Percentiles rank a stretch among this genome's conserved stretches.
These are phyloP conservation scores for Dothiorella sarmentorum DNA, from an alignment of 2,329 filamentous ascomycete genomes.

Conservation along the genomic window DNA sequence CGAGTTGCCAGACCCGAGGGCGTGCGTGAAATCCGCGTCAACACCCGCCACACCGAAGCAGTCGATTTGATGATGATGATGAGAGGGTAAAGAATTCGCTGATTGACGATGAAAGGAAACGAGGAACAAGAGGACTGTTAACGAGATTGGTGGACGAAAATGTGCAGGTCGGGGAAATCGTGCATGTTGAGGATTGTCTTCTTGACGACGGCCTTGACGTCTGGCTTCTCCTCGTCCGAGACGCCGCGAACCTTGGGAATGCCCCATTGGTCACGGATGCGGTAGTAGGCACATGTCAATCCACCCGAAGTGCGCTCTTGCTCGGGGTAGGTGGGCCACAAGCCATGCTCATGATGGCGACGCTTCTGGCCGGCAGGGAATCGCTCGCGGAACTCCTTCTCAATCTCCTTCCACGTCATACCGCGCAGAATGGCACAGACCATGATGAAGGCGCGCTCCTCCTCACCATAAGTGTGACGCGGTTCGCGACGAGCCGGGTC, in stretches of 20 bases:
- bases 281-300: conserved; percentile 17
- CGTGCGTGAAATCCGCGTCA: neutral
- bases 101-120: no score
- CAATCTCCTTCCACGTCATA: conserved; percentile 19
- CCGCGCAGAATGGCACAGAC: conserved; percentile 13
- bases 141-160: neutral
- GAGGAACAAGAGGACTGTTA: no score
- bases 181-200: conserved; percentile 2
- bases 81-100: neutral
- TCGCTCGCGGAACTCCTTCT: conserved; percentile 10
- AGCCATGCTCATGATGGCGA: conserved; percentile 10
- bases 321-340: conserved; percentile 18
- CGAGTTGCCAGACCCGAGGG: conserved; percentile 2
- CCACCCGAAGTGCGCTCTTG: conserved; percentile 12
- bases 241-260: conserved; percentile 17
- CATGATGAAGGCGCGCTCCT: conserved; percentile 19
- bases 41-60: neutral
- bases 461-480: conserved; percentile 15
- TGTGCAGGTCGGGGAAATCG: conserved; percentile 17
- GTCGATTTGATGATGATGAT: neutral
- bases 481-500: conserved; percentile 6
- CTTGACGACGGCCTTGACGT: conserved; percentile 14
- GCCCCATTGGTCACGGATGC: conserved; percentile 18
- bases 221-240: conserved; percentile 14
- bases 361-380: conserved; percentile 16